These are phyloP conservation scores for Cercospora beticola DNA, from an alignment of 2,329 filamentous ascomycete species.

Conservation along the genomic window DNA sequence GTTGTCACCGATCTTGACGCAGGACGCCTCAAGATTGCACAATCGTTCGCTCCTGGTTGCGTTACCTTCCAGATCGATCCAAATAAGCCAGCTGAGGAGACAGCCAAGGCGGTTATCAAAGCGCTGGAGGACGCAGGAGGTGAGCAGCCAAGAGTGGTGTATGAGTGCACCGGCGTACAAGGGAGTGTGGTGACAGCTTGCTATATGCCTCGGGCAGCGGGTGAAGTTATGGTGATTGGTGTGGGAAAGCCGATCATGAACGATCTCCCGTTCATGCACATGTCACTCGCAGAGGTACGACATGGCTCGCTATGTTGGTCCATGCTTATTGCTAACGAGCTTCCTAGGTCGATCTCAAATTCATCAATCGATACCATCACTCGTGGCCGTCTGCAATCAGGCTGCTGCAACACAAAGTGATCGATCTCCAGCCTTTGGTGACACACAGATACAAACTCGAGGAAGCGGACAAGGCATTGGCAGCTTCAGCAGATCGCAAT, in stretches of 20 bases:
- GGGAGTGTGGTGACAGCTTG: slow-evolving; percentile 36
- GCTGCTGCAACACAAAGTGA: slow-evolving; percentile 57
- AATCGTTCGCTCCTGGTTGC: slow-evolving; percentile 54
- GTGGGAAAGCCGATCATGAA: slow-evolving; percentile 39
- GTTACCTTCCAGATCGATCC: slow-evolving; percentile 32
- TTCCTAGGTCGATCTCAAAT: slow-evolving; percentile 57
- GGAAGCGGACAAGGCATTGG: slow-evolving; percentile 58
- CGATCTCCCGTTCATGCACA: slow-evolving; percentile 41
- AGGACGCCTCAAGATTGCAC: slow-evolving; percentile 74
- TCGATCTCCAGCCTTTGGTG: slow-evolving; percentile 63
- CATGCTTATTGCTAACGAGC: neutral
- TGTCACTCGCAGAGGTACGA: slow-evolving; percentile 33
- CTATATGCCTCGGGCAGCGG: slow-evolving; percentile 30
- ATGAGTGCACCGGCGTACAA: slow-evolving; percentile 40
- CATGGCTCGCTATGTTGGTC: neutral
- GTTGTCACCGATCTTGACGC: slow-evolving; percentile 84
- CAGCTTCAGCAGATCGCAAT: slow-evolving; percentile 52
- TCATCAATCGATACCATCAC: slow-evolving; percentile 69
- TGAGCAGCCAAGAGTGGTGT: slow-evolving; percentile 33
- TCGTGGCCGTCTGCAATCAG: slow-evolving; percentile 68
- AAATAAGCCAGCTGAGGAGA: slow-evolving; percentile 27
- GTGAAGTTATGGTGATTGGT: slow-evolving; percentile 40
- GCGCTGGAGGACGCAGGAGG: slow-evolving; percentile 27
- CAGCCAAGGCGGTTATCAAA: slow-evolving; percentile 29
- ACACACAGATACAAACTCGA: slow-evolving; percentile 65